Base-by-base conservation (phyloP, 371 early-diverging fungal species). In the Mucor racemosus region DNA sequence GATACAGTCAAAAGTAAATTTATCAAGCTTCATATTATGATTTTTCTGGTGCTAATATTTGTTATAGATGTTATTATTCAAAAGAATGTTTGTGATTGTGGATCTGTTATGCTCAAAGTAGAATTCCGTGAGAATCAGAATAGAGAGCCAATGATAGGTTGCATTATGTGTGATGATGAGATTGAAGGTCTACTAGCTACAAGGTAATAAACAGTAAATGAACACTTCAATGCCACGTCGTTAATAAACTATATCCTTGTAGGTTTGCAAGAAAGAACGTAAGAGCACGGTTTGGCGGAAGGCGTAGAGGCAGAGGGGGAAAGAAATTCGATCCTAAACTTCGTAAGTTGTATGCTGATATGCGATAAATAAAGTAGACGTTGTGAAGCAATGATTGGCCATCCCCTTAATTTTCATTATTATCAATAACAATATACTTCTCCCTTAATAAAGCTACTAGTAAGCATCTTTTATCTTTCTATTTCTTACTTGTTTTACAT, bases 161-260 rank as follows among this genome's bases (percentile, higher is more conserved):
- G 85, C 42, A 65, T 85, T n/a, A 67, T 80, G 58, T 84, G 84
- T 61, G 84, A 81, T 62, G 82, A 80, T 35, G 85, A 82, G 33
- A 76, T 82, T 48, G 80, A 76, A 17, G 60, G 56, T 7, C 58
- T 85, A 15, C 55, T 85, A 17, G 74, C 76, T 38, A 84, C 80
- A 19, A 71, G 77, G 77, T 79, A 68, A 26, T 10, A 38, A 40
- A 54, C 14, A 36, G 14, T 10, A 9, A 58, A 7, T 26, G 26
- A 26, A 26, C 3, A 26, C 26, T 26, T 26, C 26, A 26, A 26
- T 26, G 3, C 26, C 3, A 26, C 3, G 26, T 26, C 26, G 26
- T 26, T 26, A 26, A 26, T 54, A 26, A 48, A 0, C n/a, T 11
- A 17, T 3, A 26, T 26, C 3, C 10, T 35, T 21, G 8, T 63